Percentiles rank a stretch among this genome's conserved stretches.
These are phyloP conservation scores for Setaria italica DNA, from an alignment of 202 grass and related monocot genomes.

Conservation along the genomic window DNA sequence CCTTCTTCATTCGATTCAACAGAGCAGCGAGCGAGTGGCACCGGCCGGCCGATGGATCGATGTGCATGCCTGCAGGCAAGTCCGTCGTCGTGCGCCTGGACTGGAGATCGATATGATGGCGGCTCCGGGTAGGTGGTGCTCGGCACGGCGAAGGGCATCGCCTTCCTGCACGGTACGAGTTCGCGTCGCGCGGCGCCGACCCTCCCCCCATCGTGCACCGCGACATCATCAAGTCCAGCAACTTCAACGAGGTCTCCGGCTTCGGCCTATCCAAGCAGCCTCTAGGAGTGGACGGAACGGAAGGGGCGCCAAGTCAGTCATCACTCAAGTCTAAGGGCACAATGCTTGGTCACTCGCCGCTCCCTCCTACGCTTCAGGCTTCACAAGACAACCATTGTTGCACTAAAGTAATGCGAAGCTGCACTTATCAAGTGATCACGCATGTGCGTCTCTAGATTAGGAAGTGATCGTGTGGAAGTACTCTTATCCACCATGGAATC, in stretches of 20 bases:
- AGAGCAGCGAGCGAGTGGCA: too few species aligned
- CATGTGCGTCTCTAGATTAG: too few species aligned
- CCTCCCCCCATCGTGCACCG: slow-evolving; percentile 68
- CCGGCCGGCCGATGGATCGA: too few species aligned
- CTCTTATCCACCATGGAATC: too few species aligned
- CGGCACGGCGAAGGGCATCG: slow-evolving; percentile 63
- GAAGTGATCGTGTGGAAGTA: too few species aligned
- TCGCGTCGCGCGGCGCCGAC: slow-evolving; percentile 37
- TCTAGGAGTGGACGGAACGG: slow-evolving; percentile 36
- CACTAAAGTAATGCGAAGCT: too few species aligned
- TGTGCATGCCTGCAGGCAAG: slow-evolving; percentile 43
- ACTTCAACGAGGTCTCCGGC: slow-evolving; percentile 76
- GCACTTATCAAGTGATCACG: too few species aligned
- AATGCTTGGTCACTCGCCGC: slow-evolving; percentile 44
- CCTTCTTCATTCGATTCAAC: too few species aligned
- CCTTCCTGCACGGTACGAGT: slow-evolving; percentile 64
- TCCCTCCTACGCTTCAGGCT: too few species aligned
- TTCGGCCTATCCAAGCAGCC: slow-evolving; percentile 80
- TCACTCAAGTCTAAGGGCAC: slow-evolving; percentile 75
- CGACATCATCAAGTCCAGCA: slow-evolving; percentile 79
- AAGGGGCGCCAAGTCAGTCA: slow-evolving; percentile 26
- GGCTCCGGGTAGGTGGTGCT: slow-evolving; percentile 60
- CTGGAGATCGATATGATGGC: slow-evolving; percentile 46
- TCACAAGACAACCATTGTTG: too few species aligned
- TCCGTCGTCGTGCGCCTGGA: slow-evolving; percentile 66